Percentiles rank a stretch among this genome's conserved stretches.
Evolutionary conservation across 129 eudicot genomes (phyloP).

Genomic region (Centrapalus pauciflorus): DNA sequence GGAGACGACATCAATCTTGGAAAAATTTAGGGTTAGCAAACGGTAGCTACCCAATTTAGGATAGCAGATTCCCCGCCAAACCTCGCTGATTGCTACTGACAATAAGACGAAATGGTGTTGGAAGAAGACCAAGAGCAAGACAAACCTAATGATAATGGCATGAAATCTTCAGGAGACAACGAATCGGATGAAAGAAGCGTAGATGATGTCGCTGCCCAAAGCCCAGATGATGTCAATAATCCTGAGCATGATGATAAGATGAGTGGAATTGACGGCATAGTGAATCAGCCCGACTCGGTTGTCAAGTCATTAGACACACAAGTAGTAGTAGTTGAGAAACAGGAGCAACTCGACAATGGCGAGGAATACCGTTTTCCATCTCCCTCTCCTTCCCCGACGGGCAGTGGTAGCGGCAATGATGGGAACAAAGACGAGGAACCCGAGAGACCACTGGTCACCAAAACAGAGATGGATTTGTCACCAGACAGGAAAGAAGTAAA

Average conservation of each 20-base stretch:
- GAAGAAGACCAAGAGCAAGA: slow-evolving; percentile 30
- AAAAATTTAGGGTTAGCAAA: slow-evolving; percentile 24
- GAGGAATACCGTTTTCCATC: slow-evolving; percentile 11
- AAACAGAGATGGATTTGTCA: slow-evolving; percentile 8
- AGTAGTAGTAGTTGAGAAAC: slow-evolving; percentile 15
- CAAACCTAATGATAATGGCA: slow-evolving; percentile 16
- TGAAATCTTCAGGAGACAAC: slow-evolving; percentile 16
- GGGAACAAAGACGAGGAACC: slow-evolving; percentile 4
- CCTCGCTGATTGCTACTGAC: background rate
- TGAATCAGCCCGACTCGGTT: slow-evolving; percentile 6
- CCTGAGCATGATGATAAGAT: slow-evolving; percentile 12
- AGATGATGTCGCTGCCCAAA: slow-evolving; percentile 2
- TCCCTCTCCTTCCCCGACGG: slow-evolving; percentile 13
- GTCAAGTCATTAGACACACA: slow-evolving; percentile 6
- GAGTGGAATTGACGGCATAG: background rate
- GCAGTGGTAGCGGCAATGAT: slow-evolving; percentile 10
- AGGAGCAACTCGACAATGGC: slow-evolving; percentile 15
- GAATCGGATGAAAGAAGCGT: slow-evolving; percentile 1
- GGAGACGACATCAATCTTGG: slow-evolving; percentile 4
- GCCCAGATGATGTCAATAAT: background rate
- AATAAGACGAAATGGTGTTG: slow-evolving; percentile 11
- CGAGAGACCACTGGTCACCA: background rate
- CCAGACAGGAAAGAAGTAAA: background rate
- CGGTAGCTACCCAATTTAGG: background rate
- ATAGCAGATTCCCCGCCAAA: slow-evolving; percentile 13